Base-by-base conservation (phyloP, 768 basidiomycete species). In the Clavulina sp. region DNA sequence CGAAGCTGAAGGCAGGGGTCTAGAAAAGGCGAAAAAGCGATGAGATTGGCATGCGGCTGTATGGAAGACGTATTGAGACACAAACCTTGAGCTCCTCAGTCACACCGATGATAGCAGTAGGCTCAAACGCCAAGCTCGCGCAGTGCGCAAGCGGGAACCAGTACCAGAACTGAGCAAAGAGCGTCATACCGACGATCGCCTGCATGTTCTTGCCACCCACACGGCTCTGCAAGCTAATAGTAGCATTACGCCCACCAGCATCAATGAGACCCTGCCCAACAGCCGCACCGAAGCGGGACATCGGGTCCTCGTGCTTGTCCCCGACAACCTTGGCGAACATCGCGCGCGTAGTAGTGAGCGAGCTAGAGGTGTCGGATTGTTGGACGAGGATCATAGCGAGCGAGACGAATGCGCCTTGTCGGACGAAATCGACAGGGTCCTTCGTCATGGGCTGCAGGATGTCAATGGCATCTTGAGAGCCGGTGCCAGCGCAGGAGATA, bases 81-180 rank as follows among this genome's bases (percentile, higher is more conserved):
- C 72, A 26, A 56, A 89, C 85, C 73, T 85, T 83, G 48, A 97
- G 68, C 55, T 91, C 77, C 55, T 75, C 80, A 59, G 88, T 83
- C 53, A 97, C 66, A 29, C 88, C 93, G 59, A 99, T 89, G 52
- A 99, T 81, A 5, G 83, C 91, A 13, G 95, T 99, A 2, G 95
- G 92, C 52, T 87, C 83, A 65, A 99, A 96, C 2, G 92, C 82
- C 57, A 99, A 68, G 59, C 82, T 84, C 16, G 85, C 83, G 56
- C 84, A 89, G 61, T 96, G 92, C 13, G 91, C 89, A 26, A 97
- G 70, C 31, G 95, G 95, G 67, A 92, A 99, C 95, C 95, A 99
- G 64, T 97, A 97, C 95, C 95, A 99, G 68, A 99, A 97, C 65
- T 99, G 95, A 60, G 85, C 86, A 70, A 99, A 99, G 62, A 99